Evolutionary conservation across 495 filamentous ascomycete species (phyloP).

Genomic region (Daldinia vernicosa): DNA sequence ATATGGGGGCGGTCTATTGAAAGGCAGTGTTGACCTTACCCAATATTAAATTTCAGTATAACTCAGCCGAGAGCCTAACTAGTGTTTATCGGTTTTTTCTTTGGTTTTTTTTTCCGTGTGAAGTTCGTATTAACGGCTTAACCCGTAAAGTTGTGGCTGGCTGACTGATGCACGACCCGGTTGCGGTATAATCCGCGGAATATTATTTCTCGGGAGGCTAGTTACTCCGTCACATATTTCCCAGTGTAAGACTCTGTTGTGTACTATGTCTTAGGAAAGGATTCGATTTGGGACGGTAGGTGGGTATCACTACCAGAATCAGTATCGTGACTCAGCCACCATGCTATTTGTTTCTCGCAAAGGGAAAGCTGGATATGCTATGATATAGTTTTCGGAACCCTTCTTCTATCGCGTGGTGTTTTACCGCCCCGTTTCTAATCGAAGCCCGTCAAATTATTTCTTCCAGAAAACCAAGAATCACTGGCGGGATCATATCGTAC

Average conservation of each 20-base stretch:
- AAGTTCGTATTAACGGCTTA: constrained; percentile 9
- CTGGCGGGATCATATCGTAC: neutral
- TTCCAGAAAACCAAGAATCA: neutral
- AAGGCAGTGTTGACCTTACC: neutral
- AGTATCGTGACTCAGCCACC: constrained; percentile 19
- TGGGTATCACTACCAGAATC: constrained; percentile 1
- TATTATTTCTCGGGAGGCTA: constrained; percentile 4
- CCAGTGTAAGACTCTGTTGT: neutral
- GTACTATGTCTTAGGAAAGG: neutral
- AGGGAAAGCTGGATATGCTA: neutral
- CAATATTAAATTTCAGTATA: neutral
- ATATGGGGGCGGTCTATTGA: neutral
- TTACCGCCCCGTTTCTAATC: neutral
- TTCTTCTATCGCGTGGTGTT: neutral
- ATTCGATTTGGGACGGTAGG: neutral
- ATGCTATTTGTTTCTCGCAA: neutral
- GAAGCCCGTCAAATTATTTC: neutral
- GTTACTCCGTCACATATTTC: constrained; percentile 31
- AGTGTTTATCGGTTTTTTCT: neutral
- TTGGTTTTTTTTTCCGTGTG: constrained; percentile 1
- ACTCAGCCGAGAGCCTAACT: constrained; percentile 18
- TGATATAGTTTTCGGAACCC: neutral
- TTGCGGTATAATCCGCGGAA: constrained; percentile 23
- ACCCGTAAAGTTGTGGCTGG: constrained; percentile 12
- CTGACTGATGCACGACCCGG: constrained; percentile 21